Evolutionary conservation across 768 basidiomycete genomes (phyloP).

Genomic region (Termitomyces eurrhizus): DNA sequence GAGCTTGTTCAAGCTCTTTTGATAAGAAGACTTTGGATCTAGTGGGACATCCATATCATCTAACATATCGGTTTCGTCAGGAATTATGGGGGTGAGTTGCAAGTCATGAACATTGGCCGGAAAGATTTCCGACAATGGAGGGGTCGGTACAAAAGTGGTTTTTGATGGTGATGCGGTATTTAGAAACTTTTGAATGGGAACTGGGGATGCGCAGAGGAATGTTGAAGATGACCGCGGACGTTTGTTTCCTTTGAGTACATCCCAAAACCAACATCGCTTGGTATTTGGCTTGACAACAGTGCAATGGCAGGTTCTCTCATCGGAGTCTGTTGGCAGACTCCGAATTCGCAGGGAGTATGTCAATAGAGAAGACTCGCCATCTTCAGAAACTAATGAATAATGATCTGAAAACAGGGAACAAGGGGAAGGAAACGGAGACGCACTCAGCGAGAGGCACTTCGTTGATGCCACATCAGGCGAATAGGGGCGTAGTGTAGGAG

Average conservation of each 20-base stretch:
- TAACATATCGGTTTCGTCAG: conserved; percentile 5
- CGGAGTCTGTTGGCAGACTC: background rate
- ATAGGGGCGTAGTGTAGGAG: conserved; percentile 6
- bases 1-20: conserved; percentile 22
- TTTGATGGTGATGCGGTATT: background rate
- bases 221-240: background rate
- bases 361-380: background rate
- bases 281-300: background rate
- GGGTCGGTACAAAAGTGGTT: conserved; percentile 7
- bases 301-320: background rate
- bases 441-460: conserved; percentile 3
- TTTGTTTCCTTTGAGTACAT: conserved; percentile 1
- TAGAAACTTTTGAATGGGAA: background rate
- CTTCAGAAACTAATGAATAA: background rate
- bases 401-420: background rate
- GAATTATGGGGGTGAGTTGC: conserved; percentile 11
- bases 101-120: conserved; percentile 5
- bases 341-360: background rate
- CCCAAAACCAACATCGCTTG: conserved; percentile 11
- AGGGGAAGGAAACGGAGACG: background rate
- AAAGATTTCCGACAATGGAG: conserved; percentile 10
- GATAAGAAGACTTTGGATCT: background rate
- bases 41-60: conserved; percentile 9
- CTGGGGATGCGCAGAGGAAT: background rate
- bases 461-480: conserved; percentile 7